phyloP scores from a whole-genome alignment of 1,284 basidiomycete species.

The Microbotryum violaceum region DNA sequence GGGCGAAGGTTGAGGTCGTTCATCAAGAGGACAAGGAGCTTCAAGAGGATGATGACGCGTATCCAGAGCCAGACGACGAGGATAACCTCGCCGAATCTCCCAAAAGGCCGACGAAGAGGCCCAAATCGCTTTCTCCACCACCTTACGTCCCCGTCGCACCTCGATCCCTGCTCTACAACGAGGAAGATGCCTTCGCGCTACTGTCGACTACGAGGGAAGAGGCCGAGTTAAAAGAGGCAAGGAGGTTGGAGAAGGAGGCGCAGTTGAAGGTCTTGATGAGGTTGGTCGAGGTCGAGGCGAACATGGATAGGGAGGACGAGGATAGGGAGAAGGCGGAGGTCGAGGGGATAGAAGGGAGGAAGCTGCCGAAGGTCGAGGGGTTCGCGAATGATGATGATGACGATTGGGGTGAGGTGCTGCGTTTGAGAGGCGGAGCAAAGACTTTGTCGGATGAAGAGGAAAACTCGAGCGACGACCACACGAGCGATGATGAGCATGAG shows the following conservation, averaged over 20 bases:
- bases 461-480: neutral
- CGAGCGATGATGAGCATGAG: slow-evolving; percentile 1
- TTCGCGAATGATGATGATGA: slow-evolving; percentile 22
- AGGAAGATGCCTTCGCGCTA: slow-evolving; percentile 28
- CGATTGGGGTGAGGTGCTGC: slow-evolving; percentile 8
- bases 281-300: slow-evolving; percentile 2
- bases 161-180: slow-evolving; percentile 27
- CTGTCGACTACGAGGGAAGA: slow-evolving; percentile 13
- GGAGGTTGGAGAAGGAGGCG: slow-evolving; percentile 9
- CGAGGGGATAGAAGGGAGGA: neutral
- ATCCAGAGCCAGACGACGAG: neutral
- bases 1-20: neutral
- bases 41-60: neutral
- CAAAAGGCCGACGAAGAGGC: neutral
- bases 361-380: slow-evolving; percentile 18
- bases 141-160: slow-evolving; percentile 25
- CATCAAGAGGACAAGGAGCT: neutral
- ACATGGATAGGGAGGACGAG: neutral
- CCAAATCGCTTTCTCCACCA: slow-evolving; percentile 17
- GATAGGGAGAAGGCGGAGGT: neutral
- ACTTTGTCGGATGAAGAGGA: slow-evolving; percentile 4
- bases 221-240: slow-evolving; percentile 3
- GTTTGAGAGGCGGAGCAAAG: slow-evolving; percentile 16
- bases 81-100: neutral
- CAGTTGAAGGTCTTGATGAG: slow-evolving; percentile 11